Evolutionary conservation across 495 filamentous ascomycete species (phyloP), one percentile per base, ranked within the genome.

Genomic region (Penicillium parvum): DNA sequence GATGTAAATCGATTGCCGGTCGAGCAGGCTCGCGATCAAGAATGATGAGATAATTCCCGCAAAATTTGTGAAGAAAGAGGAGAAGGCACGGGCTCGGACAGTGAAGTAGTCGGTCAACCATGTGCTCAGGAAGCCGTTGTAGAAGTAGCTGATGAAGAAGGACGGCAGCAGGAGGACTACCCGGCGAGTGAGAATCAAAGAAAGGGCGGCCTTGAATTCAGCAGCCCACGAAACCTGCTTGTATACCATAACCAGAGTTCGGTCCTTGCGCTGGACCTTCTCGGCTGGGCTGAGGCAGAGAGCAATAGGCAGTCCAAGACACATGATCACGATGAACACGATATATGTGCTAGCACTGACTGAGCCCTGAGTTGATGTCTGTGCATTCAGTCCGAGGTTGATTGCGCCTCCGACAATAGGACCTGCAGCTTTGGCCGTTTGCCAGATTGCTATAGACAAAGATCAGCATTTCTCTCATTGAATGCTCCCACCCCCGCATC

Each of bases 111-210:
- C 44, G 16, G 60, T 64, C 34, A 64, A 38, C 55, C 55, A 64
- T 6, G 60, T 64, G 49, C 55, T 59, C 15, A 51, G 25, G 50
- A 64, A 64, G 33, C 52, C 60, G 44, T 64, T 64, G 49, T 64
- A 64, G 53, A 64, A 64, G 40, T 64, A 64, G 35, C 60, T 64
- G 52, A 64, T 64, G 55, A 64, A 64, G 44, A 64, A 64, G 3
- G 60, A 40, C 1, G 60, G 60, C 3, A 64, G 45, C 0, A 64
- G 50, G 3, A 64, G 38, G 9, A 61, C 45, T 5, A 64, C 52
- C 2, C 60, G 60, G 19, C 58, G 55, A 5, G 52, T 60, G 27
- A 46, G 41, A 29, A 64, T 41, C 38, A 64, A 23, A 2, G 46
- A 53, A 8, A 64, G 6, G 3, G 48, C 60, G 6, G 60, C 58